Evolutionary conservation across 202 grass and related monocot genomes (phyloP).

Genomic region (Bolboschoenoplectus hybrid): DNA sequence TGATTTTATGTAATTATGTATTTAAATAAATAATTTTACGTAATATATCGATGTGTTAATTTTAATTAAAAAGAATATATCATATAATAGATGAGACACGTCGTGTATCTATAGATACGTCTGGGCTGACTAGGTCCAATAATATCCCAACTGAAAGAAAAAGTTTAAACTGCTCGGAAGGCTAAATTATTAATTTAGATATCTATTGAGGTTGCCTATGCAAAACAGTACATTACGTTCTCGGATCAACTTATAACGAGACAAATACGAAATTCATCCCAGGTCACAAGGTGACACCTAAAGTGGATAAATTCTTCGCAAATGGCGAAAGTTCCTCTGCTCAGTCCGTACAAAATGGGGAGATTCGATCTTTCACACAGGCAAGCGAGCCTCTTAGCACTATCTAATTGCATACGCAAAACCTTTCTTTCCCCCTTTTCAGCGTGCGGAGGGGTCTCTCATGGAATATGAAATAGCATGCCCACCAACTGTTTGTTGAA

Average conservation of each 20-base stretch:
- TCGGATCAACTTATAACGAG: neutral
- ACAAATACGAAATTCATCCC: neutral
- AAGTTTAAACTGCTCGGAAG: too few species aligned
- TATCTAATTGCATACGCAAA: neutral
- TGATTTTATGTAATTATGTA: too few species aligned
- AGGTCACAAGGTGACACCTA: neutral
- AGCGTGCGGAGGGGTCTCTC: neutral
- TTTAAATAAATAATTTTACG: too few species aligned
- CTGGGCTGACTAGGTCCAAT: too few species aligned
- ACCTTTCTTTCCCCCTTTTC: neutral
- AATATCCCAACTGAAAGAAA: too few species aligned
- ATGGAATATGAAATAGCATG: neutral
- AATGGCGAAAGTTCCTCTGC: conserved; percentile 37
- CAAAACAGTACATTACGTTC: neutral
- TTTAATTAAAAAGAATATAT: too few species aligned
- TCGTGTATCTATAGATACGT: too few species aligned
- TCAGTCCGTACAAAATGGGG: conserved; percentile 44
- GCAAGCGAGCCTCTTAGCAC: conserved; percentile 7
- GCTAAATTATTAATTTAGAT: too few species aligned
- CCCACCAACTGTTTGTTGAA: conserved; percentile 36
- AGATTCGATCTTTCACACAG: conserved; percentile 54
- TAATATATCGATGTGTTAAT: too few species aligned
- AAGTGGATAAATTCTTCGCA: neutral
- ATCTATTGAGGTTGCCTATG: neutral
- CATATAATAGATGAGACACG: too few species aligned